phyloP scores from a whole-genome alignment of 169 alveolate species.

The Cystoisospora suis region DNA sequence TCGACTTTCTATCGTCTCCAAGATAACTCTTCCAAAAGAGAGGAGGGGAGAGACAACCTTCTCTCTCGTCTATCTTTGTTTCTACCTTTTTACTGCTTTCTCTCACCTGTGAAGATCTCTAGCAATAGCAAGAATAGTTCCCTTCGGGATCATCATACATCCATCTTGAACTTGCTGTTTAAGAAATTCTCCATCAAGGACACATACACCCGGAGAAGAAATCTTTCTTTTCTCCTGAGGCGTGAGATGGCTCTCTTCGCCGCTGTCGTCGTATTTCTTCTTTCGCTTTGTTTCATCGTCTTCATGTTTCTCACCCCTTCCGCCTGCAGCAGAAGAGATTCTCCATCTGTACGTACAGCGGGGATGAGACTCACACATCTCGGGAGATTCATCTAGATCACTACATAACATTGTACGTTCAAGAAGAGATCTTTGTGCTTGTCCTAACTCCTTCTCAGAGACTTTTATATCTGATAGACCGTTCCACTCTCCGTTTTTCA shows the following conservation, averaged over 20 bases:
- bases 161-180: constrained; percentile 4
- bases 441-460: neutral
- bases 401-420: neutral
- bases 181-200: neutral
- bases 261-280: neutral
- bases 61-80: too few relatives aligned
- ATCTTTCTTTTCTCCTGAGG: too few relatives aligned
- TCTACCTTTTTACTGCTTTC: too few relatives aligned
- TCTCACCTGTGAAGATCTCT: constrained; percentile 3
- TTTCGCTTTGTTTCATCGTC: neutral
- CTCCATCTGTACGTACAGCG: constrained; percentile 35
- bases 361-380: neutral
- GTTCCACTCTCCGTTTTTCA: too few relatives aligned
- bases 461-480: neutral
- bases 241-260: too few relatives aligned
- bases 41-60: too few relatives aligned
- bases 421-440: neutral
- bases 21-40: too few relatives aligned
- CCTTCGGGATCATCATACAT: constrained; percentile 6
- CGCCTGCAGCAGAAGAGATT: neutral
- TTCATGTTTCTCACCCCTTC: neutral
- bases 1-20: too few relatives aligned
- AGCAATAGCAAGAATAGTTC: neutral
- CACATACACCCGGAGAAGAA: neutral
- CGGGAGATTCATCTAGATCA: neutral